phyloP scores from a whole-genome alignment of 2,329 filamentous ascomycete genomes.

The Pseudocercospora musae region DNA sequence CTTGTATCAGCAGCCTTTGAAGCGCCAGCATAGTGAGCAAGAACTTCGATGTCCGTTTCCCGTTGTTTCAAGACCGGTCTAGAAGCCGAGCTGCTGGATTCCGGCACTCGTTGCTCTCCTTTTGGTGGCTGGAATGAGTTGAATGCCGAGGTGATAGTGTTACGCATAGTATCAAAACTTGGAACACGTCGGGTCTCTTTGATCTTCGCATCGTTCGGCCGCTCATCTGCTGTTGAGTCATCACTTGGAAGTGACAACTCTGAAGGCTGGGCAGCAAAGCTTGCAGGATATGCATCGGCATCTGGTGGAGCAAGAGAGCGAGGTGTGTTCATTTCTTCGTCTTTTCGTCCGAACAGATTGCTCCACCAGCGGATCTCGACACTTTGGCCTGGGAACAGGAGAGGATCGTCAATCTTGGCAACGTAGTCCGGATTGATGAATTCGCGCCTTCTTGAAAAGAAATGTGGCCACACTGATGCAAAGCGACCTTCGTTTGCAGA shows the following conservation, averaged over 20 bases:
- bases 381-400: conserved; percentile 68
- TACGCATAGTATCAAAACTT: background rate
- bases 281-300: background rate
- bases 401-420: conserved; percentile 69
- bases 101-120: background rate
- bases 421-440: conserved; percentile 84
- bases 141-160: conserved; percentile 3
- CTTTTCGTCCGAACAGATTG: conserved; percentile 77
- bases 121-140: background rate
- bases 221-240: background rate
- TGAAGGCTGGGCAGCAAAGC: conserved; percentile 2
- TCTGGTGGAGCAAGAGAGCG: conserved; percentile 16
- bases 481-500: conserved; percentile 65
- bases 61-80: conserved; percentile 13
- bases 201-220: background rate
- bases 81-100: background rate
- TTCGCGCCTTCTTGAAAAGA: conserved; percentile 73
- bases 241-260: background rate
- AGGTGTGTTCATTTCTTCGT: conserved; percentile 86
- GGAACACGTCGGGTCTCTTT: conserved; percentile 1
- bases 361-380: conserved; percentile 91
- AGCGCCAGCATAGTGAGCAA: background rate
- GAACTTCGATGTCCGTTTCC: conserved; percentile 12
- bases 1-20: background rate
- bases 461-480: conserved; percentile 93